These are phyloP conservation scores for Martiniozyma asiatica DNA, from an alignment of 1,139 yeast species.

Conservation along the genomic window DNA sequence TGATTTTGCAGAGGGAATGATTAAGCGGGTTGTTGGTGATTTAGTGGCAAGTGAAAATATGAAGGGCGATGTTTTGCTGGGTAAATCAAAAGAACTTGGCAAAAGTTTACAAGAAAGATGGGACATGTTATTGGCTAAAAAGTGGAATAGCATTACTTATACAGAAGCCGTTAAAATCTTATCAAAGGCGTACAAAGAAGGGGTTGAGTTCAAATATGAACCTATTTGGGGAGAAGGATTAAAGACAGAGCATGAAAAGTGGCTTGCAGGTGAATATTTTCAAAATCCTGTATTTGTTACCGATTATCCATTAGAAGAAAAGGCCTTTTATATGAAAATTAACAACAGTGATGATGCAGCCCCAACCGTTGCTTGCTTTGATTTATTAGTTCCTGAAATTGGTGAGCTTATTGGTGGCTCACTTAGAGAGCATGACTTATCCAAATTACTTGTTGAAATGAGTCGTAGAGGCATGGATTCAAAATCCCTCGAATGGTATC, in stretches of 20 bases:
- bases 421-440: conserved; percentile 64
- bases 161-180: conserved; percentile 56
- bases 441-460: conserved; percentile 38
- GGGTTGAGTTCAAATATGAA: conserved; percentile 20
- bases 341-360: conserved; percentile 20
- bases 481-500: conserved; percentile 68
- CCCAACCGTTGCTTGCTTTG: conserved; percentile 78
- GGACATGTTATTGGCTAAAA: conserved; percentile 22
- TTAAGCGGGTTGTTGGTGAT: conserved; percentile 37
- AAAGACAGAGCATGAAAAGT: conserved; percentile 82
- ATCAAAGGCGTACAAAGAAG: conserved; percentile 20
- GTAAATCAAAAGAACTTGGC: conserved; percentile 23
- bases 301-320: conserved; percentile 66
- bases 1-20: conserved; percentile 55
- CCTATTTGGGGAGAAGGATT: conserved; percentile 64
- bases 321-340: conserved; percentile 85
- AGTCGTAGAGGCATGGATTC: conserved; percentile 38
- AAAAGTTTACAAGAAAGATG: conserved; percentile 29
- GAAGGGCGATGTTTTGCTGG: conserved; percentile 33
- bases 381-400: conserved; percentile 73
- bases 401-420: conserved; percentile 99
- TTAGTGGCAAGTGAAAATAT: conserved; percentile 25
- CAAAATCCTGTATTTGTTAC: conserved; percentile 78
- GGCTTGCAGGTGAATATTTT: conserved; percentile 63
- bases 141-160: conserved; percentile 71